Evolutionary conservation across 1,284 basidiomycete genomes (phyloP), one percentile per base, ranked within the genome.

Genomic region (Ganoderma meredithae): DNA sequence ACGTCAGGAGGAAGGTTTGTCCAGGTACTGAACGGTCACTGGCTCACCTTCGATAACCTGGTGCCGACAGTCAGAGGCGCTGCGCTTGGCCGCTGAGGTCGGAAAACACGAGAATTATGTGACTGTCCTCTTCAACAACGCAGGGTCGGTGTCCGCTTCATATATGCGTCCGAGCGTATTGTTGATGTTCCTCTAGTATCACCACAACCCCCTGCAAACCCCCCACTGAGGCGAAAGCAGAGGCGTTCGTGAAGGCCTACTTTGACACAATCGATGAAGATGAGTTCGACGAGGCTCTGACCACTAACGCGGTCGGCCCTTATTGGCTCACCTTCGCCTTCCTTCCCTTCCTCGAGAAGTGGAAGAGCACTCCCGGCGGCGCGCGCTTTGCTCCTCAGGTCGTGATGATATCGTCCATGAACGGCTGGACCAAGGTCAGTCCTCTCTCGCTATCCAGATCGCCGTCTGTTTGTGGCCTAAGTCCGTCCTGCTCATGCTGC

Each of bases 321-420:
- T 87, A 85, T 73, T 86, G 84, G 84, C 76, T 86, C 44, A 84
- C 83, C 0, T 83, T 86, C 70, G 84, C 85, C 4, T 87, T 86
- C 74, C 78, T 87, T 6, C 85, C 84, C 8, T 75, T 86, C 8
- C 78, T 87, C 22, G 85, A 85, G 74, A 81, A 80, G 66, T 85
- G 85, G 84, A 85, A 79, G 63, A 66, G 71, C 62, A 75, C 67
- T 59, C 72, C 67, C 0, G 65, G 64, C 4, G 73, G 65, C 8
- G 49, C 68, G 13, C 66, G 80, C 56, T 86, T 85, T 71, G 83
- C 80, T 0, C 84, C 85, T 2, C 84, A 85, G 73, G 76, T 87
- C 36, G 76, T 86, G 56, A 86, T 86, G 83, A 86, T 85, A 1
- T 83, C 82, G 62, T 85, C 83, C 64, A 85, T 86, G 84, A 86